A percentile compares a stretch with the other conserved stretches of the same genome.
phyloP scores from a whole-genome alignment of 2,329 filamentous ascomycete genomes.

The Dothistroma pini region DNA sequence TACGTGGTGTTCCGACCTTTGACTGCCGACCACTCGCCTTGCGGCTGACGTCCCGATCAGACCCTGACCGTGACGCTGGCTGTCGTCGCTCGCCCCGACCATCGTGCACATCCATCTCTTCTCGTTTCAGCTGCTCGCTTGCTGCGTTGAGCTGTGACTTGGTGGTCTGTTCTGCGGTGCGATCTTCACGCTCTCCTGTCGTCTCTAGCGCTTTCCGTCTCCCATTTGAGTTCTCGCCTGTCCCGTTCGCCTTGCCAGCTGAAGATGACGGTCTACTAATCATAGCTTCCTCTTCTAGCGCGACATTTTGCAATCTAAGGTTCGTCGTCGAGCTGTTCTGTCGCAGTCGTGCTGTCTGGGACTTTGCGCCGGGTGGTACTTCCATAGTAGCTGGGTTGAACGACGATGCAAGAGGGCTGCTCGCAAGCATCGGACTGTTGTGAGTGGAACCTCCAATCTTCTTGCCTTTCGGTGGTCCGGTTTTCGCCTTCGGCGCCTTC shows the following conservation, averaged over 20 bases:
- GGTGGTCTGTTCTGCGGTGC: conserved; percentile 16
- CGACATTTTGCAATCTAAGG: conserved; percentile 30
- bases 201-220: conserved; percentile 24
- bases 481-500: conserved; percentile 63
- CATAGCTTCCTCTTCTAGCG: conserved; percentile 42
- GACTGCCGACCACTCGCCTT: conserved; percentile 42
- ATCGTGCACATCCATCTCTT: conserved; percentile 44
- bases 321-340: conserved; percentile 64
- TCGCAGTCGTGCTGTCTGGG: conserved; percentile 66
- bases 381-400: conserved; percentile 63
- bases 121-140: conserved; percentile 44
- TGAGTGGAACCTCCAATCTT: conserved; percentile 55
- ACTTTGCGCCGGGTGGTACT: conserved; percentile 64
- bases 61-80: conserved; percentile 26
- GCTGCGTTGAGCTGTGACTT: conserved; percentile 15
- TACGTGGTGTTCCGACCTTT: conserved; percentile 48
- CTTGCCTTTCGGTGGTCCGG: conserved; percentile 70
- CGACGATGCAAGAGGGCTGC: conserved; percentile 46
- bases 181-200: conserved; percentile 23
- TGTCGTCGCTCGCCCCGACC: conserved; percentile 14
- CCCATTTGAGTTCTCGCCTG: conserved; percentile 24
- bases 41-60: conserved; percentile 18
- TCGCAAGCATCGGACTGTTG: conserved; percentile 44
- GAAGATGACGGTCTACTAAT: conserved; percentile 25
- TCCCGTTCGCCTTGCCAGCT: conserved; percentile 25